Percentiles rank a stretch among this genome's conserved stretches.
Conservation (phyloP, 192 early-diverging fungal genomes). For the Gonapodya sp. region DNA sequence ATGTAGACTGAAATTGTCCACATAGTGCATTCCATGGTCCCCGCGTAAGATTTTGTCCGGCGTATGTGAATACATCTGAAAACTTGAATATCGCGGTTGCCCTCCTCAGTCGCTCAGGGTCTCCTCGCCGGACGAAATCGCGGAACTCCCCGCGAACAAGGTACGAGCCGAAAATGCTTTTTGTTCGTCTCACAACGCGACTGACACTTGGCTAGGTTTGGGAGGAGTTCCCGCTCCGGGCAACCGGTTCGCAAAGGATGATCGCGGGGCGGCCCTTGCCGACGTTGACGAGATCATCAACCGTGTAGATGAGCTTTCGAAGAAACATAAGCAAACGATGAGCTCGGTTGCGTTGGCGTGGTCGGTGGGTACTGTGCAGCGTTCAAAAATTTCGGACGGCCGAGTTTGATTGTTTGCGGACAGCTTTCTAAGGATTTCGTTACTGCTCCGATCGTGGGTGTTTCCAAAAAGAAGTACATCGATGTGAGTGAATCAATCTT, state of each 20-base stretch:
- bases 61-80: too few relatives aligned
- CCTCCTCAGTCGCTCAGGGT: too few relatives aligned
- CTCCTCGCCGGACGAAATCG: too few relatives aligned
- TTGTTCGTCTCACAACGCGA: slow-evolving; percentile 37
- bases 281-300: slow-evolving; percentile 24
- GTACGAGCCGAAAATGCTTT: slow-evolving; percentile 37
- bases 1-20: too few relatives aligned
- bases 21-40: too few relatives aligned
- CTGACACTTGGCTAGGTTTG: slow-evolving; percentile 25
- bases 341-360: slow-evolving; percentile 35
- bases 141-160: slow-evolving; percentile 35
- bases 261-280: background rate
- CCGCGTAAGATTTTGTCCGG: too few relatives aligned
- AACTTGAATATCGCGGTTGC: too few relatives aligned
- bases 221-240: slow-evolving; percentile 10
- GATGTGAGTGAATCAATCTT: background rate
- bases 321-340: slow-evolving; percentile 23
- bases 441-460: slow-evolving; percentile 22
- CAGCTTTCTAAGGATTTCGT: background rate
- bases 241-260: slow-evolving; percentile 12
- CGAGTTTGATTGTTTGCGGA: too few relatives aligned
- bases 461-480: slow-evolving; percentile 18
- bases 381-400: too few relatives aligned
- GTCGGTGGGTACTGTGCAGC: slow-evolving; percentile 21
- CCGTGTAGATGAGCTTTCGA: slow-evolving; percentile 28